These are phyloP conservation scores for Coemansia sp. DNA, from an alignment of 192 early-diverging fungal genomes.

Conservation along the genomic window DNA sequence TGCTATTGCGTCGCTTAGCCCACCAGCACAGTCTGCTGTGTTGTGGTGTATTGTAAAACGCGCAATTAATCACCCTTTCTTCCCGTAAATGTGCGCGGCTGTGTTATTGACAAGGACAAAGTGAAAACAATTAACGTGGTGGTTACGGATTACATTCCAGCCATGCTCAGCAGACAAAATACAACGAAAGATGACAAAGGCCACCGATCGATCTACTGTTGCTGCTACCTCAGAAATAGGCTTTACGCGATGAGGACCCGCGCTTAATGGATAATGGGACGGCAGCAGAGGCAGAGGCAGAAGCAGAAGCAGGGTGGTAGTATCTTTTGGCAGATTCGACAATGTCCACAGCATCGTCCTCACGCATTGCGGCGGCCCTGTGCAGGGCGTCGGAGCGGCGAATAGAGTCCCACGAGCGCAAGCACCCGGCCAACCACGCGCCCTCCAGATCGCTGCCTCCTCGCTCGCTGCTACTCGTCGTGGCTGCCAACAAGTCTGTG, in stretches of 20 bases:
- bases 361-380: slow-evolving; percentile 7
- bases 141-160: too few species aligned
- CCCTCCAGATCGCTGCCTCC: slow-evolving; percentile 13
- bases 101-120: too few species aligned
- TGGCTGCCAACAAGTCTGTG: not conserved
- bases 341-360: not conserved
- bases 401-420: slow-evolving; percentile 44
- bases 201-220: not conserved
- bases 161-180: too few species aligned
- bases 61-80: too few species aligned
- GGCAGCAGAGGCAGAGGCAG: not conserved
- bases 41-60: too few species aligned
- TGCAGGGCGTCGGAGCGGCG: slow-evolving; percentile 31
- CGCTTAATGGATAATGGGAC: not conserved
- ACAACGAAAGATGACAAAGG: not conserved
- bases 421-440: slow-evolving; percentile 24
- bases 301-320: too few species aligned
- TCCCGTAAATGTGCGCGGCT: too few species aligned
- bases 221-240: not conserved
- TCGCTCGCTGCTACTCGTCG: not conserved
- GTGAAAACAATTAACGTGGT: too few species aligned
- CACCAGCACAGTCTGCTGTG: too few species aligned
- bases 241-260: not conserved
- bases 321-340: not conserved
- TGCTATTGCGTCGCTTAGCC: too few species aligned